Evolutionary conservation across 805 yeast genomes (phyloP).

Genomic region (Lipomyces orientalis): DNA sequence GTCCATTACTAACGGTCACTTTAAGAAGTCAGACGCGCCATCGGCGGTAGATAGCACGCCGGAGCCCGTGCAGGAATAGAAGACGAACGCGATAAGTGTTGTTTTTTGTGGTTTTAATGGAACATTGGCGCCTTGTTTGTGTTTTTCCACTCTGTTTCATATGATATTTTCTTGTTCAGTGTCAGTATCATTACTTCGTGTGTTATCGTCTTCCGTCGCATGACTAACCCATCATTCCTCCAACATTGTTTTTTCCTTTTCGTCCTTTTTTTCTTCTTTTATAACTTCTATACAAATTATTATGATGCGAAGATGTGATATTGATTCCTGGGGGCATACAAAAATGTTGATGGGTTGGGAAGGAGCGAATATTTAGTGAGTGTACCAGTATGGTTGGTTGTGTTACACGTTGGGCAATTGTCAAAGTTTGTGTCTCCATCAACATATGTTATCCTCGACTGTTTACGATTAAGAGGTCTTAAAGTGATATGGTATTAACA

Average conservation of each 20-base stretch:
- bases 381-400: conserved; percentile 4
- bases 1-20: conserved; percentile 10
- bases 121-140: conserved; percentile 1
- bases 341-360: not conserved
- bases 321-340: conserved; percentile 4
- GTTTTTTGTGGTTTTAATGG: conserved; percentile 3
- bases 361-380: conserved; percentile 1
- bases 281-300: not conserved
- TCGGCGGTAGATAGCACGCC: conserved; percentile 2
- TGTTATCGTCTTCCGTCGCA: conserved; percentile 1
- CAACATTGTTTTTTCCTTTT: not conserved
- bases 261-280: not conserved
- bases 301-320: conserved; percentile 3
- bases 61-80: conserved; percentile 3
- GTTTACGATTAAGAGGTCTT: conserved; percentile 1
- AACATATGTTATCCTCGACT: not conserved
- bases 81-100: not conserved
- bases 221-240: not conserved
- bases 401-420: conserved; percentile 3
- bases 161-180: not conserved
- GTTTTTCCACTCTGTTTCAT: not conserved
- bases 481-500: not conserved
- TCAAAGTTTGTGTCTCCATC: conserved; percentile 1
- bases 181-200: conserved; percentile 4
- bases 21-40: conserved; percentile 6